Evolutionary conservation across 208 protist species (phyloP), one percentile per base, ranked within the genome.

Genomic region (Leishmania major): DNA sequence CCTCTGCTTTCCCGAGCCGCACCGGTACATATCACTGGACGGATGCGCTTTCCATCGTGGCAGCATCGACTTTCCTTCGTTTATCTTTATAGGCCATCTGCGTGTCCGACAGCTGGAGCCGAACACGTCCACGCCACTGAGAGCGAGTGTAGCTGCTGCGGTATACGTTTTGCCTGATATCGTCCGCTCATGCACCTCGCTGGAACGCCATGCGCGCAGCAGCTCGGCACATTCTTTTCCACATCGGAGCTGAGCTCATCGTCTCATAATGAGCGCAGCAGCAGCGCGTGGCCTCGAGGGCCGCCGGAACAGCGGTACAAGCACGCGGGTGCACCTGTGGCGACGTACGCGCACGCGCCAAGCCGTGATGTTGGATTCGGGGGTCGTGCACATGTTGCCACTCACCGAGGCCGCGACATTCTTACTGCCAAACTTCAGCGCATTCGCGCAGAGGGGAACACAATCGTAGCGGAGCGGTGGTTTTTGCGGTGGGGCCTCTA

Each of bases 401-500:
- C 8, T 15, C 45, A 64, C 31, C 82, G 72, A 10, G 37, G 40
- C 17, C 77, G 72, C 22, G 49, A 15, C 17, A 40, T 35, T n/a
- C 40, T 86, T 15, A n/a, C 78, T n/a, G 82, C 43, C 6, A 66
- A 79, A 40, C 78, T 86, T 62, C 82, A 82, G 31, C 62, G 73
- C 66, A 62, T 86, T 49, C 72, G 77, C 3, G 78, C 62, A 6
- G 74, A 76, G 31, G 82, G 73, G 13, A 78, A 86, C 64, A 53
- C 64, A 35, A 25, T 59, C 5, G 64, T 86, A 11, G 31, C 70
- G 72, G 25, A 59, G 17, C 82, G 82, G 0, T 47, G 75, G 57
- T 64, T 86, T 10, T 37, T 75, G 25, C 78, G 77, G 45, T 86
- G 82, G 82, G 78, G 78, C 0, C 78, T 86, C 11, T 81, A 76